Base-by-base conservation (phyloP, 106 monocot species). In the Allium cepa region DNA sequence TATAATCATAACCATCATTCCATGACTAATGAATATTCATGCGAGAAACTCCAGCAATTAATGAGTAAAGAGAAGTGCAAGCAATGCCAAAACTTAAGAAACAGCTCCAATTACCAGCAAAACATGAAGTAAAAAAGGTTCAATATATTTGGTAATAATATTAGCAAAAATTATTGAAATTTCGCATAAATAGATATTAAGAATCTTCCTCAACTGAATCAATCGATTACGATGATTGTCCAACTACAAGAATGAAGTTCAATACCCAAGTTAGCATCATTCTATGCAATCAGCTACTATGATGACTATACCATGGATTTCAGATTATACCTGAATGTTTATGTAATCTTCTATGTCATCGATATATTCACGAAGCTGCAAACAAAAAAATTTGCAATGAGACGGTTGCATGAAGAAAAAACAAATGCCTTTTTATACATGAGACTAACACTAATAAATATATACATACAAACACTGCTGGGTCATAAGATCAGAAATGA, bases 221-320 rank as follows among this genome's bases (percentile, higher is more conserved):
- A 95, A 77, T 64, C 88, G 95, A 86, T 95, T 95, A 66, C 95
- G 95, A 74, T 95, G 95, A 53, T 95, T 95, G 66, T 95, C 95
- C 48, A 95, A 83, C 95, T 95, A 87, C 87, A 83, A 62, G 46
- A 59, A 53, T 8, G n/a, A 22, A 22, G 22, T 22, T 22, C 22
- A 22, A 22, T 22, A 22, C 22, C 22, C 22, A 22, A 22, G 22
- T 22, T 22, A 22, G 22, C 22, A 22, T 22, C 22, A 22, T 22
- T 22, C 22, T 22, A 22, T 22, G 22, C 1, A 22, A 22, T 22
- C 22, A 1, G 22, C 22, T 22, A 22, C 0, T 22, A 22, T 22
- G 22, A 22, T 22, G 22, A 22, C 0, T 22, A 22, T 22, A 22
- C 22, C 22, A 22, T 22, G 22, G 22, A 22, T 22, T 22, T 22